Conservation (phyloP, 345 rosid species). For the Psidium guajava region DNA sequence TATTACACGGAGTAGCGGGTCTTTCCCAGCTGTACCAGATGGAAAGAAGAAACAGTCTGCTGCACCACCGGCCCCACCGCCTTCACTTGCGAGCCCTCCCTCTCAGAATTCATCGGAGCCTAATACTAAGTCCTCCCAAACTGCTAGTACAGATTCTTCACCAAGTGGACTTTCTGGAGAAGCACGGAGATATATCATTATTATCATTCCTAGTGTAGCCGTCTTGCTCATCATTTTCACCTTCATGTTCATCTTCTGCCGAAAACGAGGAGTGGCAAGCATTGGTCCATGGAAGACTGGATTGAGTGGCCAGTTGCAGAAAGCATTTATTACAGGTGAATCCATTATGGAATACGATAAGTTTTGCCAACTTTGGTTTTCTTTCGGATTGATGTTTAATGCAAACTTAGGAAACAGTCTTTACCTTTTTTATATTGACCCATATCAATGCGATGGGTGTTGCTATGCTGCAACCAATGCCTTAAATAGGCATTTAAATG, state of each 20-base stretch:
- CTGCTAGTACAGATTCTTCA: neutral
- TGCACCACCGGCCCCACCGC: slow-evolving; percentile 11
- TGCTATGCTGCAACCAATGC: neutral
- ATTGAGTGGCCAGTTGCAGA: slow-evolving; percentile 89
- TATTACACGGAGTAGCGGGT: slow-evolving; percentile 65
- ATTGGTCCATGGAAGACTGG: slow-evolving; percentile 95
- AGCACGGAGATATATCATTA: neutral
- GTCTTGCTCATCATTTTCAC: slow-evolving; percentile 17
- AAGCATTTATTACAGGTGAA: slow-evolving; percentile 80
- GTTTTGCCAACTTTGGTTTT: neutral
- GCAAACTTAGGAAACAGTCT: neutral
- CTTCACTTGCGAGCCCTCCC: neutral
- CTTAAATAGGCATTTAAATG: neutral
- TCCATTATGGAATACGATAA: neutral
- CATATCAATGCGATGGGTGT: neutral
- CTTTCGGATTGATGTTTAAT: neutral
- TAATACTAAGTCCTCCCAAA: neutral
- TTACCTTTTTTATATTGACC: neutral
- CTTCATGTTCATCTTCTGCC: slow-evolving; percentile 23
- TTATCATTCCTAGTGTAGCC: slow-evolving; percentile 18
- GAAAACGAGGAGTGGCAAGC: slow-evolving; percentile 39
- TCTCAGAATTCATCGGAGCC: neutral
- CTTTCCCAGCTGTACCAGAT: slow-evolving; percentile 64
- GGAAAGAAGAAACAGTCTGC: slow-evolving; percentile 18
- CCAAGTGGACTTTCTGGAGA: neutral